A percentile compares a stretch with the other conserved stretches of the same genome.
Conservation (phyloP, 495 filamentous ascomycete genomes). For the Astrothelium subdiscretum region DNA sequence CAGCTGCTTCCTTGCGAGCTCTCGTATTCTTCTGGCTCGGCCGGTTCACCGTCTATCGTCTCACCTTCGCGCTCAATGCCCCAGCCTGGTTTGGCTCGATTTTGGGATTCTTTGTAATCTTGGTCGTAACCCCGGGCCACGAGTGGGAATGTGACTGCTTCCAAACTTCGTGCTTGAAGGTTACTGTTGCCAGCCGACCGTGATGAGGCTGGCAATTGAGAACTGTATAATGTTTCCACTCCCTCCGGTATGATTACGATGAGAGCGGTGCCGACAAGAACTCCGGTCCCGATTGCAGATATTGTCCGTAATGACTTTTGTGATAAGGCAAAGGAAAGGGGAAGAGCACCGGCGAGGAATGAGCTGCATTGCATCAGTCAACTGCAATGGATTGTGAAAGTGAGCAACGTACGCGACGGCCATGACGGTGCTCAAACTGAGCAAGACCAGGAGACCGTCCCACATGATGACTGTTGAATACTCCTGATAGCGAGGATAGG, state of each 20-base stretch:
- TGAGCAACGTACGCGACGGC: conserved; percentile 64
- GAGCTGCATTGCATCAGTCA: conserved; percentile 49
- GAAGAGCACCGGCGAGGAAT: conserved; percentile 87
- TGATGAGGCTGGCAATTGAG: conserved; percentile 15
- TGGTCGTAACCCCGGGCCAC: neutral
- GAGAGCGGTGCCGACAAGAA: conserved; percentile 86
- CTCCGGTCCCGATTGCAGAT: conserved; percentile 85
- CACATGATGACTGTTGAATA: conserved; percentile 28
- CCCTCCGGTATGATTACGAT: conserved; percentile 98
- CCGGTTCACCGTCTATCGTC: neutral
- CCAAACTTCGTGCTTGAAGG: neutral
- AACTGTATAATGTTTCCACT: conserved; percentile 76
- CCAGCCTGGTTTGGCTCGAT: neutral
- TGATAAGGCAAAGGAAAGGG: conserved; percentile 82
- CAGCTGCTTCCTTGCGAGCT: neutral
- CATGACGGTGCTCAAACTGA: conserved; percentile 83
- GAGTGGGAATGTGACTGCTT: neutral
- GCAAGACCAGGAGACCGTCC: conserved; percentile 79
- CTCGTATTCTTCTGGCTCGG: neutral
- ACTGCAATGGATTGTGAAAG: conserved; percentile 1
- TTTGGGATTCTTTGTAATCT: neutral
- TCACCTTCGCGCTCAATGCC: neutral
- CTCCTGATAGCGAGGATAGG: neutral
- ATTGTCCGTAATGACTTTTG: conserved; percentile 78
- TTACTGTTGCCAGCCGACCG: neutral